Evolutionary conservation across 2,329 filamentous ascomycete species (phyloP).

Genomic region (Colletotrichum ledebouriae): DNA sequence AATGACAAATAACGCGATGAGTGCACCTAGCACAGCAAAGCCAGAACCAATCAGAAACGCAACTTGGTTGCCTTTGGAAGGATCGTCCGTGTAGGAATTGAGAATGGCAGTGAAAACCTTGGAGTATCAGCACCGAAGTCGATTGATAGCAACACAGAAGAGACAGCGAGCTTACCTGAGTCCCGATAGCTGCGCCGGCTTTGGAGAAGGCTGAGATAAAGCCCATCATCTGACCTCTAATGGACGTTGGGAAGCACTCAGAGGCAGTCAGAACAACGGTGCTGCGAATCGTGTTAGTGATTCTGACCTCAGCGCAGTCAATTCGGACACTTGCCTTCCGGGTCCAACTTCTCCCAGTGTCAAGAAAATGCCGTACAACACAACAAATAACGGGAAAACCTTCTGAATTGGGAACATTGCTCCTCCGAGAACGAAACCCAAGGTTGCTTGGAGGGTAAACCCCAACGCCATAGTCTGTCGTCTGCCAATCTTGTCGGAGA

Average conservation of each 20-base stretch:
- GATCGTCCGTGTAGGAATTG: constrained; percentile 55
- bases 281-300: constrained; percentile 38
- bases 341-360: constrained; percentile 64
- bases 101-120: constrained; percentile 64
- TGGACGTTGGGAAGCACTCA: constrained; percentile 64
- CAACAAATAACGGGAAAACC: constrained; percentile 63
- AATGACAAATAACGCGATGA: constrained; percentile 60
- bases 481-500: constrained; percentile 64
- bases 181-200: constrained; percentile 64
- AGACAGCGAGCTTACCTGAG: constrained; percentile 47
- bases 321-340: constrained; percentile 51
- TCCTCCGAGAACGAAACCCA: constrained; percentile 65
- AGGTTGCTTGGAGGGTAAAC: constrained; percentile 57
- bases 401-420: constrained; percentile 59
- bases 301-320: not conserved
- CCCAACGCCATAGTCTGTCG: constrained; percentile 65
- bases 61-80: constrained; percentile 60
- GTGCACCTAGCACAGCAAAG: constrained; percentile 61
- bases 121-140: not conserved
- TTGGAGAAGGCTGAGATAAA: constrained; percentile 62
- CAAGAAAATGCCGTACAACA: constrained; percentile 65
- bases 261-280: constrained; percentile 57
- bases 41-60: constrained; percentile 65
- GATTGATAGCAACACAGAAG: not conserved
- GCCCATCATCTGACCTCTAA: constrained; percentile 64